Base-by-base conservation (phyloP, 495 filamentous ascomycete species). In the Pseudoneurospora amorphoporcata region DNA sequence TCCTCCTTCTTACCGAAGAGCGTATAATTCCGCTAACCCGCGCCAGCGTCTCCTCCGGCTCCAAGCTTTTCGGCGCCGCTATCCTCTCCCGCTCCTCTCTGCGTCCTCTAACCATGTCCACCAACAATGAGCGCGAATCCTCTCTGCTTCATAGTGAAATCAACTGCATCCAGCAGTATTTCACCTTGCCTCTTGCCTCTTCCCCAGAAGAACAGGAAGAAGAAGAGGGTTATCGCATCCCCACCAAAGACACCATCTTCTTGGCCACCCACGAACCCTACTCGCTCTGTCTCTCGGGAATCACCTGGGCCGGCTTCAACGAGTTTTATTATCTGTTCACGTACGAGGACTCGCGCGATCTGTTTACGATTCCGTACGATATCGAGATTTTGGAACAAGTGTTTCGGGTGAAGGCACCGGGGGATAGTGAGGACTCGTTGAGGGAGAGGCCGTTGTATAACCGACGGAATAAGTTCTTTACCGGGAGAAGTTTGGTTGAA, bases 81-180 rank as follows among this genome's bases (percentile, higher is more conserved):
- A 81, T 83, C 72, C 72, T 83, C 6, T 53, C 76, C 10, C 78
- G 80, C 4, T 39, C 72, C 1, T 73, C 71, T 37, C 75, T 83
- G 17, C 4, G 41, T 1, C 77, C 78, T 4, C 61, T 80, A 0
- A 82, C 78, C 0, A 78, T 81, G 0, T 72, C 82, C 12, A 83
- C 81, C 71, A 83, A 83, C 76, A 79, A 81, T 74, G 81, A 83
- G 72, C 74, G 73, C 43, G 75, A 58, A 2, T 83, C 82, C 8
- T 81, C 82, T 0, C 76, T 83, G 4, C 73, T 82, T 4, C 82
- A 83, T 73, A 80, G 81, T 73, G 82, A 83, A 72, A 81, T 83
- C 77, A 83, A 83, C 77, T 83, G 82, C 76, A 83, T 83, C 77
- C 81, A 81, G 74, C 74, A 82, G 41, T 83, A 82, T 73, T 83